phyloP scores from a whole-genome alignment of 75 land plant species.

The Adiantum capillusveneris region DNA sequence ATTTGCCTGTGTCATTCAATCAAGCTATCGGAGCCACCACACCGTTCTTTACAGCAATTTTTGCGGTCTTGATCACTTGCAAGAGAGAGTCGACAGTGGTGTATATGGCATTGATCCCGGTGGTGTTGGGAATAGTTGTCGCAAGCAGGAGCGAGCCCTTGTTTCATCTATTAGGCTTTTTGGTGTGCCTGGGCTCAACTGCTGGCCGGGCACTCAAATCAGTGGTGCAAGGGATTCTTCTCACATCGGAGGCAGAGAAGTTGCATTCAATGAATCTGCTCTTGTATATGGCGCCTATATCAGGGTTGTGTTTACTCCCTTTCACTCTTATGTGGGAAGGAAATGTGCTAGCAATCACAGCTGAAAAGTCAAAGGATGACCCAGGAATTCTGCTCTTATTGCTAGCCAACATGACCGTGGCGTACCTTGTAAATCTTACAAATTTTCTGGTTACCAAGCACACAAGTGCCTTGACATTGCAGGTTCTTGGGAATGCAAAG shows the following conservation, averaged over 20 bases:
- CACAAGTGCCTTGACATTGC: conserved; percentile 80
- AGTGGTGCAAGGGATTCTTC: conserved; percentile 70
- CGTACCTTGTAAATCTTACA: conserved; percentile 78
- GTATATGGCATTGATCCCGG: conserved; percentile 65
- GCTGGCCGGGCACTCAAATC: conserved; percentile 81
- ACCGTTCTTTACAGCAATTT: conserved; percentile 80
- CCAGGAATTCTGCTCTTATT: conserved; percentile 42
- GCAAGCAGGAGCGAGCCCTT: conserved; percentile 80
- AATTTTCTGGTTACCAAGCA: conserved; percentile 88
- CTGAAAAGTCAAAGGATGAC: conserved; percentile 35
- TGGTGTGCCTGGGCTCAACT: conserved; percentile 69
- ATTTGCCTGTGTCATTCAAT: conserved; percentile 81
- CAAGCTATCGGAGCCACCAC: conserved; percentile 90
- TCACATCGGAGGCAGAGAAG: conserved; percentile 68
- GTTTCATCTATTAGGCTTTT: conserved; percentile 71
- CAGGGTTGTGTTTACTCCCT: conserved; percentile 55
- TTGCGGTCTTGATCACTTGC: conserved; percentile 67
- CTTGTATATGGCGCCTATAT: conserved; percentile 85
- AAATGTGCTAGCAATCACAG: conserved; percentile 42
- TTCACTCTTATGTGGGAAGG: conserved; percentile 52
- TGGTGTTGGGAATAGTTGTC: conserved; percentile 72
- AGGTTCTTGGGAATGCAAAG: conserved; percentile 89
- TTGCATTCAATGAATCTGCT: conserved; percentile 84
- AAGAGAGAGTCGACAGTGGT: conserved; percentile 52
- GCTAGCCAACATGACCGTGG: conserved; percentile 62